phyloP scores from a whole-genome alignment of 1,139 yeast genomes.

The Yamadazyma jaroonii region DNA sequence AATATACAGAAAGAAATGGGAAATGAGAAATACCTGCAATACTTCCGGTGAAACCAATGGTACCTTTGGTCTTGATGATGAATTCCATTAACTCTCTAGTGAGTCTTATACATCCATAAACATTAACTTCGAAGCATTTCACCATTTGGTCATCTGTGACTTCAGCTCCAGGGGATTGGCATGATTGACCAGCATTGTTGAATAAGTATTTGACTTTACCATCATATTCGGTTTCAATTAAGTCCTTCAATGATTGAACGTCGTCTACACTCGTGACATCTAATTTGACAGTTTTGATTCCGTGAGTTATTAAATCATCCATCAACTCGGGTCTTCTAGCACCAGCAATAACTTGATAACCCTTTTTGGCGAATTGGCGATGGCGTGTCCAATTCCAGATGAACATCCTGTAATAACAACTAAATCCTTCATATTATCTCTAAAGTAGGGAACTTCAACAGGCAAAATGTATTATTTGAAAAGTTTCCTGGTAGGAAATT shows the following conservation, averaged over 20 bases:
- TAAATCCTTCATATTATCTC: slow-evolving; percentile 2
- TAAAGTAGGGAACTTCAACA: no score
- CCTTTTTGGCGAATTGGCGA: slow-evolving; percentile 61
- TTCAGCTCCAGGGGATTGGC: slow-evolving; percentile 18
- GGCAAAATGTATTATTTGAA: no score
- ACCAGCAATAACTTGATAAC: slow-evolving; percentile 58
- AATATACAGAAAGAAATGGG: slow-evolving; percentile 69
- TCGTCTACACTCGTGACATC: slow-evolving; percentile 51
- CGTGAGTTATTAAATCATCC: slow-evolving; percentile 47
- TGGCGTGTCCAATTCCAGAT: slow-evolving; percentile 73
- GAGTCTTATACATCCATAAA: slow-evolving; percentile 64
- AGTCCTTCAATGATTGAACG: slow-evolving; percentile 42
- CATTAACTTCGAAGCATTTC: slow-evolving; percentile 37
- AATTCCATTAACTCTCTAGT: slow-evolving; percentile 57
- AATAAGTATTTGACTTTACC: slow-evolving; percentile 24
- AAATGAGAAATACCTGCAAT: no score
- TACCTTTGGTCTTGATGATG: slow-evolving; percentile 66
- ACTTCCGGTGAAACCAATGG: slow-evolving; percentile 74
- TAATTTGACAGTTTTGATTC: slow-evolving; percentile 25
- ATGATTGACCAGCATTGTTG: slow-evolving; percentile 19
- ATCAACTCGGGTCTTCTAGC: slow-evolving; percentile 69
- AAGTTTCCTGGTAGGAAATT: no score
- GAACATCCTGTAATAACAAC: slow-evolving; percentile 80
- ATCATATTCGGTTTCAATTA: slow-evolving; percentile 31
- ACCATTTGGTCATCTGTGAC: slow-evolving; percentile 15